phyloP scores from a whole-genome alignment of 2,329 filamentous ascomycete species.

The Colletotrichum horii region DNA sequence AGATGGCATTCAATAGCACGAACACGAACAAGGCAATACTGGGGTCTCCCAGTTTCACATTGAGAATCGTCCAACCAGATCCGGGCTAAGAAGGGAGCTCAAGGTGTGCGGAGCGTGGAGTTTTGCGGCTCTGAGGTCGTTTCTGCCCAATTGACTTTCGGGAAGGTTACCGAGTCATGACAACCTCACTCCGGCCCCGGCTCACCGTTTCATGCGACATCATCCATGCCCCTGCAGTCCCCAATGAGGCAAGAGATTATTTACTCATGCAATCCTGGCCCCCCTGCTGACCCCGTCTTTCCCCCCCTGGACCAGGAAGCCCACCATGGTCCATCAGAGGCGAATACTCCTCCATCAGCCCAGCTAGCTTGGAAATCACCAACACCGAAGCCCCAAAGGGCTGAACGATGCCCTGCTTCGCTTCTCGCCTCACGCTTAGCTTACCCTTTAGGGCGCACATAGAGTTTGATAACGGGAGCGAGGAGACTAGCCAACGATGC shows the following conservation, averaged over 20 bases:
- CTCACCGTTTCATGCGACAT: slow-evolving; percentile 13
- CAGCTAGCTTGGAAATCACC: not conserved
- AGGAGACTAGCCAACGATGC: not conserved
- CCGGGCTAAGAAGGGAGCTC: not conserved
- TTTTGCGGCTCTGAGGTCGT: slow-evolving; percentile 1
- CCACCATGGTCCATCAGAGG: not conserved
- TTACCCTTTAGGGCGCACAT: not conserved
- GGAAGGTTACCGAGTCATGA: slow-evolving; percentile 15
- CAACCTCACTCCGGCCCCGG: not conserved
- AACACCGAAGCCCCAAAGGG: not conserved
- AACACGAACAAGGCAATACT: not conserved
- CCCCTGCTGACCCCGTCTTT: not conserved
- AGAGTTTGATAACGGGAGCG: slow-evolving; percentile 1
- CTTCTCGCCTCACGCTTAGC: not conserved
- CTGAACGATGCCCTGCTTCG: not conserved
- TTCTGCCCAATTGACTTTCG: not conserved
- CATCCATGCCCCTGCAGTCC: not conserved
- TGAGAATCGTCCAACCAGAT: not conserved
- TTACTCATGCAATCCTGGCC: not conserved
- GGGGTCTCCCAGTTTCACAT: slow-evolving; percentile 11
- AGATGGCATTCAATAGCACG: not conserved
- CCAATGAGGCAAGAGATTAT: not conserved
- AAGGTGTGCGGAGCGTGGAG: not conserved
- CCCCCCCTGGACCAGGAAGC: not conserved
- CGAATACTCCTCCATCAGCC: slow-evolving; percentile 1